Percentiles rank a stretch among this genome's conserved stretches.
Evolutionary conservation across 129 eudicot genomes (phyloP).

Genomic region (Daucus carota): DH1_v3.0 NC_030382.2:48133001-48133500

Average conservation of each 20-base stretch:
- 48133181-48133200: not conserved
- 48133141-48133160: not conserved
- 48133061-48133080: conserved; percentile 6
- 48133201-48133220: not conserved
- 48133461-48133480: no score
- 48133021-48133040: conserved; percentile 8
- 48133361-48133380: no score
- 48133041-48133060: conserved; percentile 5
- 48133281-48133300: not conserved
- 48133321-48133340: no score
- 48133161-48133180: not conserved
- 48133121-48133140: not conserved
- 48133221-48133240: not conserved
- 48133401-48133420: no score
- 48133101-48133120: not conserved
- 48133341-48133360: no score
- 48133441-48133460: no score
- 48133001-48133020: not conserved
- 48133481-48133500: no score
- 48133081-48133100: conserved; percentile 6
- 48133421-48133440: no score
- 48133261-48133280: not conserved
- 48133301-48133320: no score
- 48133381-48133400: no score
- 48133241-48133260: not conserved